Base-by-base conservation (phyloP, 192 early-diverging fungal genomes). In the Backusella sp. region DNA sequence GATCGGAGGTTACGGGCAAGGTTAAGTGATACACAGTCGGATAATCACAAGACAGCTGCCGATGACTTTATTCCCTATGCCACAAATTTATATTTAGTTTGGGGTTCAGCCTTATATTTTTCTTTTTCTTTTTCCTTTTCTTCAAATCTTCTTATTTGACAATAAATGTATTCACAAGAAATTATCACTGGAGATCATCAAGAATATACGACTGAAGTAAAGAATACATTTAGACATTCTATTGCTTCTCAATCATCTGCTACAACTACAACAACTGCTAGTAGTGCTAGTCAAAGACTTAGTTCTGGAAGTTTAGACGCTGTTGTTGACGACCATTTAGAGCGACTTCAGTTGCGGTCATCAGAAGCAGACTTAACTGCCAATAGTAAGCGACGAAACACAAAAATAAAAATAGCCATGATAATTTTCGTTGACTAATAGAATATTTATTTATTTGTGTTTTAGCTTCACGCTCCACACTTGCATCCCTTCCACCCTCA, bases 401-500 rank as follows among this genome's bases (percentile, higher is more conserved):
- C 56, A 62, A 62, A 62, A 62, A 62, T 28, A 6, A 53, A 53
- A 53, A 53, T 3, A 62, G 12, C 28, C 19, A 28, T 62, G 9
- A 4, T 14, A 28, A 28, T 62, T 62, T 62, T 23, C 12, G 56
- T 62, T 62, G 56, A 62, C 56, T 62, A 62, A 62, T 62, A 28
- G 56, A 62, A 62, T 62, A 14, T 49, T 49, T 49, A 49, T 49
- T 49, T 49, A 49, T 49, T 49, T 49, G 46, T 49, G 69, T 49
- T 30, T 72, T 44, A 72, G 34, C 73, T 39, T 66, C 65, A 19
- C 23, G 62, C 35, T 44, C 66, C 44, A 70, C 75, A 52, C 70
- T 66, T 35, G 69, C 68, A 39, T 66, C 73, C 8, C 37, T 68
- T 35, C 53, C 44, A 30, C 65, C 77, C 17, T 73, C 76, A 32